Evolutionary conservation across 2,329 filamentous ascomycete species (phyloP), one percentile per base, ranked within the genome.

Genomic region (Bipolaris victoriae): DNA sequence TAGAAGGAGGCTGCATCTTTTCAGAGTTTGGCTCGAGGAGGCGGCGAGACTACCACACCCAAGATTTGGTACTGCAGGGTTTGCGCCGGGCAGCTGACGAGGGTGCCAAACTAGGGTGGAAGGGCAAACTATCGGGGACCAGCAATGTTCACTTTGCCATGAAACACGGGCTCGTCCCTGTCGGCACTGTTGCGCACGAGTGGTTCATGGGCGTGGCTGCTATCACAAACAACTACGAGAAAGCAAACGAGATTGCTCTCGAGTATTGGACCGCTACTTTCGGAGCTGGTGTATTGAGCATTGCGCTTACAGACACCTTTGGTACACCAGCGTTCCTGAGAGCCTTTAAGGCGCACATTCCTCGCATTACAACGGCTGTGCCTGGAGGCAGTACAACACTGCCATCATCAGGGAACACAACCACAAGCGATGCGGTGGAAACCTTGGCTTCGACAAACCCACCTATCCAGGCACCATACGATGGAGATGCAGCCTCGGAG

Each of bases 181-280:
- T 98, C 11, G 95, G 95, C 5, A 99, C 95, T 0, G 88, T 91
- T 1, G 95, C 95, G 0, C 95, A 99, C 72, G 95, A 99, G 79
- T 99, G 95, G 95, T 98, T 97, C 81, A 99, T 99, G 95, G 93
- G 92, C 40, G 94, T 96, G 61, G 95, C 95, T 0, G 93, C 95
- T 37, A 92, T 97, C 66, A 91, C 89, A 4, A 84, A 91, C 61
- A 86, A 97, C 77, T 99, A 99, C 73, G 84, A 87, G 66, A 83
- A 85, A 60, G 93, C 95, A 3, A 96, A 93, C 36, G 92, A 96
- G 75, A 84, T 89, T 62, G 93, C 92, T 0, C 80, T 99, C 65
- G 83, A 87, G 56, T 92, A 96, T 74, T 99, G 95, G 95, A 86
- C 96, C 33, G 88, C 88, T 50, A 96, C 91, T 60, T 99, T 97